phyloP scores from a whole-genome alignment of 2,329 filamentous ascomycete genomes.

The Penicillium palitans region DNA sequence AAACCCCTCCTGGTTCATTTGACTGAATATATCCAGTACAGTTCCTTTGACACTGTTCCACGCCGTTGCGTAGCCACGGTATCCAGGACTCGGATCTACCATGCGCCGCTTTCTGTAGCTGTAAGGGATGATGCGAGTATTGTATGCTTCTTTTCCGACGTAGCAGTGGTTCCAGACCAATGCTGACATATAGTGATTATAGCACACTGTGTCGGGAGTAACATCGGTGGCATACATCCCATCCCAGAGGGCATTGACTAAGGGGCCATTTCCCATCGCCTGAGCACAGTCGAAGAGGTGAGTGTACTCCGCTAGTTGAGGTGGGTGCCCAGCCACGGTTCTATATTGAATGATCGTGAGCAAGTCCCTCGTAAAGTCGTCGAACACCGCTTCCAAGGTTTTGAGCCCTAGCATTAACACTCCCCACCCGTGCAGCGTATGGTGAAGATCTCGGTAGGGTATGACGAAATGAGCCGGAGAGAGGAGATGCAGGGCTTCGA shows the following conservation, averaged over 20 bases:
- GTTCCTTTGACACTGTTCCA: conserved; percentile 34
- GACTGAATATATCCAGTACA: conserved; percentile 46
- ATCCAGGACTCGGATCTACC: conserved; percentile 21
- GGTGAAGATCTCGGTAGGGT: conserved; percentile 49
- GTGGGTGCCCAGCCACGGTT: conserved; percentile 33
- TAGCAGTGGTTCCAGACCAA: conserved; percentile 49
- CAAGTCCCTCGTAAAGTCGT: conserved; percentile 42
- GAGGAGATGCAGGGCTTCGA: conserved; percentile 62
- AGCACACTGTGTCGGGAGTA: conserved; percentile 52
- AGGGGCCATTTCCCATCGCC: conserved; percentile 45
- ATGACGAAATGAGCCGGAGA: conserved; percentile 58
- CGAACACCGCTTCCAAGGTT: conserved; percentile 40
- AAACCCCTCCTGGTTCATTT: conserved; percentile 50
- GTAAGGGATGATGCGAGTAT: conserved; percentile 36
- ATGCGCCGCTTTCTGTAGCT: conserved; percentile 33
- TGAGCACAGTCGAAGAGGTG: conserved; percentile 55
- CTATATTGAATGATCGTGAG: conserved; percentile 42
- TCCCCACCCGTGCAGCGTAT: conserved; percentile 52
- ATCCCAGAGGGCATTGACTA: conserved; percentile 50
- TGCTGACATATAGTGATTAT: conserved; percentile 56
- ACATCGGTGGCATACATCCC: conserved; percentile 28
- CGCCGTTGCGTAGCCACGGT: conserved; percentile 34
- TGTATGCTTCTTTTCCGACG: conserved; percentile 43
- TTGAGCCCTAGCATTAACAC: conserved; percentile 46
- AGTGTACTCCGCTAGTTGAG: conserved; percentile 53